Conservation (phyloP, 1,284 basidiomycete species). For the Farysia itapuensis region DNA sequence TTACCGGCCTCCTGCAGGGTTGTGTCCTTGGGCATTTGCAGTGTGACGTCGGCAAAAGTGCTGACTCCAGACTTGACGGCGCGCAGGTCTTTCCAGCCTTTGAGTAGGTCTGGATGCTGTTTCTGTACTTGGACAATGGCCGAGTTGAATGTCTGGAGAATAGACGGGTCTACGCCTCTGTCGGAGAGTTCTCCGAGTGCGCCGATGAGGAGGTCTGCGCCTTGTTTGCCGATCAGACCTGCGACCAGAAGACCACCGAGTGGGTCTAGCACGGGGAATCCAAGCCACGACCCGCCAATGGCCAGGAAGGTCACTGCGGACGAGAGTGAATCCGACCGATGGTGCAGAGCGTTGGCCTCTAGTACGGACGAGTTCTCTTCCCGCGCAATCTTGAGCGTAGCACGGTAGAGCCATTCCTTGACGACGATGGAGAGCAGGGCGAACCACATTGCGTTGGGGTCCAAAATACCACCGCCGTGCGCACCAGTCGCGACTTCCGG, state of each 20-base stretch:
- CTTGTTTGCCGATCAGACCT: conserved; percentile 82
- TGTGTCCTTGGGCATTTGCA: conserved; percentile 30
- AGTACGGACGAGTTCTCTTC: conserved; percentile 87
- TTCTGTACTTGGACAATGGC: conserved; percentile 60
- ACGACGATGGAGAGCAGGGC: conserved; percentile 76
- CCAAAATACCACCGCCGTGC: conserved; percentile 64
- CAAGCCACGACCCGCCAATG: conserved; percentile 74
- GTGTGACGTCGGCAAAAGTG: conserved; percentile 50
- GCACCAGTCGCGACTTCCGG: conserved; percentile 3
- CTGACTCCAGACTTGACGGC: conserved; percentile 50
- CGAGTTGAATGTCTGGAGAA: conserved; percentile 65
- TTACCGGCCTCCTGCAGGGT: conserved; percentile 28
- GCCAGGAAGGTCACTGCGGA: conserved; percentile 52
- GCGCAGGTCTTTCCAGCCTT: conserved; percentile 42
- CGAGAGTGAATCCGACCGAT: conserved; percentile 75
- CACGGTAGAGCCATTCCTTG: conserved; percentile 86
- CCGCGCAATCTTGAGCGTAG: conserved; percentile 72
- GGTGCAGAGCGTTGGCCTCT: conserved; percentile 67
- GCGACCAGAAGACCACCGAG: conserved; percentile 90
- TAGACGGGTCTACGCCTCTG: conserved; percentile 71
- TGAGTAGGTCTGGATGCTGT: conserved; percentile 5
- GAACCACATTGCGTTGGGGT: conserved; percentile 96
- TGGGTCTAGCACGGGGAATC: conserved; percentile 84
- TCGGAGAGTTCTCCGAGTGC: conserved; percentile 84
- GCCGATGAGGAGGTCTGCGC: conserved; percentile 70